Conservation (phyloP, 169 alveolate genomes). For the Plasmodium vivax region DNA sequence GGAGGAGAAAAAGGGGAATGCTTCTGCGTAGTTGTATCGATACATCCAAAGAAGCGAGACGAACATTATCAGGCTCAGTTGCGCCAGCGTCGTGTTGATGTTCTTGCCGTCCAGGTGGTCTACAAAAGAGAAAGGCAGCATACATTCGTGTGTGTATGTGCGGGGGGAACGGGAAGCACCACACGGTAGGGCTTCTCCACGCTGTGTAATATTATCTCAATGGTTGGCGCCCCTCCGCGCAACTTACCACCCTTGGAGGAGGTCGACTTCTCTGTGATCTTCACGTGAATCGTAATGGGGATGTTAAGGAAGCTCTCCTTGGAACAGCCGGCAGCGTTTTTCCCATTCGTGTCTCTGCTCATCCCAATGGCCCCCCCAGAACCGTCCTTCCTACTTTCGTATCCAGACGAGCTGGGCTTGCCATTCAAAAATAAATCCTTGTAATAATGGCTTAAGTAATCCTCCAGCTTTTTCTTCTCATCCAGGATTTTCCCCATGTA, state of each 20-base stretch:
- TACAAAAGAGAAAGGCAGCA: background rate
- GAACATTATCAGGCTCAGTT: background rate
- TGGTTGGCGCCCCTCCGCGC: background rate
- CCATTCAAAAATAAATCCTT: constrained; percentile 14
- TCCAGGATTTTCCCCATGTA: constrained; percentile 78
- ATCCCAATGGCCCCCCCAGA: background rate
- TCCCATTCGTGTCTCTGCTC: background rate
- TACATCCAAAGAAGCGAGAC: constrained; percentile 44
- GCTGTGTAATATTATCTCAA: no score
- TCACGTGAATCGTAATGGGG: constrained; percentile 50
- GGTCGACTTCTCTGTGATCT: constrained; percentile 26
- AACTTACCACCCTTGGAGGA: constrained; percentile 18
- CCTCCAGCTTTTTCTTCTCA: constrained; percentile 73
- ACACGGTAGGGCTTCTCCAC: background rate
- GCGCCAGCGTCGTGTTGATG: constrained; percentile 14
- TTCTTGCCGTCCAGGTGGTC: constrained; percentile 7
- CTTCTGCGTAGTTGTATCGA: constrained; percentile 29
- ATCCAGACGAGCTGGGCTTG: background rate
- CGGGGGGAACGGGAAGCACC: background rate
- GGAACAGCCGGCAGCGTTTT: background rate
- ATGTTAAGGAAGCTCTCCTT: constrained; percentile 9
- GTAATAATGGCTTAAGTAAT: constrained; percentile 45
- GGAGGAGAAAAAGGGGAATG: constrained; percentile 40
- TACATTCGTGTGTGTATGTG: background rate
- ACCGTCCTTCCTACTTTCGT: constrained; percentile 5